Evolutionary conservation across 192 early-diverging fungal genomes (phyloP).

Genomic region (Diversispora epigaea): DNA sequence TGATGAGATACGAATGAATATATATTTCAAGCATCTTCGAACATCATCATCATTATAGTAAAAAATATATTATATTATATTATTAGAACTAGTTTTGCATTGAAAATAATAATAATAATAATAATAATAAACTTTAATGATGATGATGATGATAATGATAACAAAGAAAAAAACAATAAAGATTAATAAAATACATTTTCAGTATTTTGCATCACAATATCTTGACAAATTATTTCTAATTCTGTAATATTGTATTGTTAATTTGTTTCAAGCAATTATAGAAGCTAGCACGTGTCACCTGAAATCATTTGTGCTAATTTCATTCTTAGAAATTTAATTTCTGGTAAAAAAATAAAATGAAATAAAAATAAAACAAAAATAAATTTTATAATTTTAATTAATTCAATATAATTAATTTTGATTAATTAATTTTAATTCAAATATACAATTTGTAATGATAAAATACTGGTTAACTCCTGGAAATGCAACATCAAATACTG

Average conservation of each 20-base stretch:
- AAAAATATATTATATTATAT: no score
- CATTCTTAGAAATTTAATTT: constrained; percentile 65
- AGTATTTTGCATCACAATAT: constrained; percentile 41
- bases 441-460: neutral
- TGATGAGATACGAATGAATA: no score
- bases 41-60: no score
- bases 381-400: neutral
- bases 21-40: no score
- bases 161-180: neutral
- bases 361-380: no score
- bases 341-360: constrained; percentile 37
- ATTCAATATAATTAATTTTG: neutral
- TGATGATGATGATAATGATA: constrained; percentile 15
- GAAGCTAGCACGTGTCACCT: constrained; percentile 51
- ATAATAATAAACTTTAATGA: neutral
- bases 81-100: constrained; percentile 62
- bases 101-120: constrained; percentile 8
- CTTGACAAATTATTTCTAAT: constrained; percentile 49
- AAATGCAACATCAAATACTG: constrained; percentile 77
- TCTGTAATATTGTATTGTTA: constrained; percentile 39
- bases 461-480: constrained; percentile 81
- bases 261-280: constrained; percentile 63
- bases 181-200: constrained; percentile 39
- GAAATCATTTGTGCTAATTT: constrained; percentile 67
- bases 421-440: neutral